A percentile compares a stretch with the other conserved stretches of the same genome.
Conservation (phyloP, 1,139 yeast genomes). For the Pichia sp. region DNA sequence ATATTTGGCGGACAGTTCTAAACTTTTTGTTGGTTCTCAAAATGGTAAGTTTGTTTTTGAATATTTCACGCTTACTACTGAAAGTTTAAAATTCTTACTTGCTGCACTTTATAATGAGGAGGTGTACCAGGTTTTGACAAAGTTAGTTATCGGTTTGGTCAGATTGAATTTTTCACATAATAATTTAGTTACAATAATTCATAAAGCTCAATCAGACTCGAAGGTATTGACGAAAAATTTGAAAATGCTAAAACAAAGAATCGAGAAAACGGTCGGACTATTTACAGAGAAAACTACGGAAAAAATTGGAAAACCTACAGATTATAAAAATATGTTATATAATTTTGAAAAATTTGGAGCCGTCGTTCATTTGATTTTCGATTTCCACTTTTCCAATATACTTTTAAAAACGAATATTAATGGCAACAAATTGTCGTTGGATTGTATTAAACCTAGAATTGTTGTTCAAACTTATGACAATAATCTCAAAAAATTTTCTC, state of each 20-base stretch:
- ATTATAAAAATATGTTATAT: no score
- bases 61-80: slow-evolving; percentile 14
- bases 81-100: slow-evolving; percentile 8
- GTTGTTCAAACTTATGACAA: slow-evolving; percentile 19
- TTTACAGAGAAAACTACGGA: neutral
- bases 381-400: slow-evolving; percentile 4
- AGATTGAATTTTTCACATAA: slow-evolving; percentile 22
- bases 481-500: slow-evolving; percentile 20
- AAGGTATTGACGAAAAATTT: slow-evolving; percentile 1
- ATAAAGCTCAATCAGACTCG: slow-evolving; percentile 15
- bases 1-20: slow-evolving; percentile 1
- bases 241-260: neutral
- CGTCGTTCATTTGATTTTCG: slow-evolving; percentile 5
- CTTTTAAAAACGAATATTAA: slow-evolving; percentile 1
- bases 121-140: slow-evolving; percentile 7
- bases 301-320: neutral
- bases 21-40: slow-evolving; percentile 15
- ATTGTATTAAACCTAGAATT: slow-evolving; percentile 16
- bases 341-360: neutral
- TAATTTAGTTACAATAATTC: slow-evolving; percentile 16
- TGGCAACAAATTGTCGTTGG: slow-evolving; percentile 12
- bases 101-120: slow-evolving; percentile 1
- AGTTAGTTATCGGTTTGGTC: slow-evolving; percentile 14
- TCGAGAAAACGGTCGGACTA: neutral
- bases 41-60: slow-evolving; percentile 9